Percentiles rank a stretch among this genome's conserved stretches.
These are phyloP conservation scores for Eucalyptus microcorys DNA, from an alignment of 345 rosid genomes.

Conservation along the genomic window DNA sequence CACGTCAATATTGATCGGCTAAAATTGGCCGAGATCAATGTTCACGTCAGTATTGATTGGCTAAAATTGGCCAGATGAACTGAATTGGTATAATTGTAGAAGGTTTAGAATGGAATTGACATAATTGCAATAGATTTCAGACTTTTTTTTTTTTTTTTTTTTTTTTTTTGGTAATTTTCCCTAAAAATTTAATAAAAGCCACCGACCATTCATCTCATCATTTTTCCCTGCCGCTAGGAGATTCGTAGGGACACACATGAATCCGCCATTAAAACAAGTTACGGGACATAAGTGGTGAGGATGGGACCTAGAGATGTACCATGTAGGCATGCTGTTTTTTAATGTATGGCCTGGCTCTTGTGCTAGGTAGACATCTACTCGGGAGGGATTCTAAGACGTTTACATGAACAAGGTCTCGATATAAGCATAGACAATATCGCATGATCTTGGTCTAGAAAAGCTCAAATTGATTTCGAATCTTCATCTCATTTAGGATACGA, in stretches of 20 bases:
- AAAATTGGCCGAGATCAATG: no score
- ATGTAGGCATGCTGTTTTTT: not conserved
- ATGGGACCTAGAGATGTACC: not conserved
- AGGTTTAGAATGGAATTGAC: no score
- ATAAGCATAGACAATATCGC: not conserved
- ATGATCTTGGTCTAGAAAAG: not conserved
- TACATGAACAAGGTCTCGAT: not conserved
- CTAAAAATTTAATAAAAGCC: not conserved
- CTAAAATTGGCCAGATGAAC: fast-evolving
- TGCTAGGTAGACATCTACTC: not conserved
- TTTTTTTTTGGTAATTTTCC: no score
- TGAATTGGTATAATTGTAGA: no score
- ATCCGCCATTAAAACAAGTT: not conserved
- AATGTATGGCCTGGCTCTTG: not conserved
- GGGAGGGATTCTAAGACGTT: not conserved
- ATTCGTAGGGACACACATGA: not conserved
- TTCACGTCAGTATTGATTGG: no score
- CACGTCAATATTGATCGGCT: no score
- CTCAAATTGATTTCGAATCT: not conserved
- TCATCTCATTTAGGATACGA: not conserved
- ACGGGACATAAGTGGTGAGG: not conserved
- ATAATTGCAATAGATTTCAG: no score
- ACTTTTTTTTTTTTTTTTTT: no score
- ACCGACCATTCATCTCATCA: not conserved
- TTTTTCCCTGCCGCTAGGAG: not conserved